Base-by-base conservation (phyloP, 164 flowering plant species). In the Aristolochia contorta region DNA sequence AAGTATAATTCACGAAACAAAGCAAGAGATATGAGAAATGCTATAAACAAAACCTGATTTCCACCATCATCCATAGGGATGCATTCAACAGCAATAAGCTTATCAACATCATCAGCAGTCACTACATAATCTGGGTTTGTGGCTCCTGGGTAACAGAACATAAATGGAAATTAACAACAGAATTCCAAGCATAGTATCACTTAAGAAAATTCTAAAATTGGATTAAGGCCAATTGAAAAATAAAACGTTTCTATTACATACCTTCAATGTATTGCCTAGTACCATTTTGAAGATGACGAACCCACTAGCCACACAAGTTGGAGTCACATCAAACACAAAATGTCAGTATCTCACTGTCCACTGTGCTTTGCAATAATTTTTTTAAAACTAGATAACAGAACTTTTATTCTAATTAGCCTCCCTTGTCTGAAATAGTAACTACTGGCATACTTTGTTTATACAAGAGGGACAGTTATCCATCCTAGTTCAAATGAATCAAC, bases 61-160 rank as follows among this genome's bases (percentile, higher is more conserved):
- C 92, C 94, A 61, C 74, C 73, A 54, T 85, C 94, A 78, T 90
- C 96, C 92, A 93, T 88, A 49, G 99, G 99, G 61, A 86, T 79
- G 67, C 99, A 93, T 70, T 86, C 96, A 56, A 93, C 99, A 69
- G 96, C 95, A 73, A 93, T 78, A 70, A 85, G 63, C 68, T 83
- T 90, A 69, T 85, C 93, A 50, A 90, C 96, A 80, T 93, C 99
- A 78, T 92, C 98, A 70, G 91, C 97, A 24, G 96, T 88, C 55
- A 93, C 90, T 48, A 84, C 76, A 80, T 93, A 93, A 67, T 93
- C 96, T 56, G 99, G 99, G 76, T 88, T 80, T 48, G 97, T 93
- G 54, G 96, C 97, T 55, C 96, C 99, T 93, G 81, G 58, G 74
- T 61, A 13, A 61, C 37, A 59, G 18, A 62, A 27, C 54, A 15